Evolutionary conservation across 805 yeast species (phyloP), one percentile per base, ranked within the genome.

Genomic region (Wickerhamiella dianesei): DNA sequence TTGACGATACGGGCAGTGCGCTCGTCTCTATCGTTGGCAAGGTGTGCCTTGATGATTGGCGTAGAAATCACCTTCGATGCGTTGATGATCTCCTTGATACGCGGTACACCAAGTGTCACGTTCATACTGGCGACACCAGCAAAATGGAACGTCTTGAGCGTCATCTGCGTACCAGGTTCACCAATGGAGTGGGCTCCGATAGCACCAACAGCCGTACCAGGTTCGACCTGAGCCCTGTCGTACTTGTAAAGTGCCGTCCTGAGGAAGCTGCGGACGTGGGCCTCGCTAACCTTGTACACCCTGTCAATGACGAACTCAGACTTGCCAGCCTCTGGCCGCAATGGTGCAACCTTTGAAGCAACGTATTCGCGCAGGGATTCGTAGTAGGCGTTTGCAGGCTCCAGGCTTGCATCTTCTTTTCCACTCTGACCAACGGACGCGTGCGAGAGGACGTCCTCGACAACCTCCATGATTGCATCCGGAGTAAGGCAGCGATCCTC

Each of bases 51-150:
- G 61, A 92, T 92, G 61, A 92, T 92, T 1, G 98, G 98, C 5
- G 98, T 92, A 4, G 95, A 85, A 57, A 92, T 92, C 17, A 78
- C 76, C 64, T 92, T 92, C 17, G 96, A 84, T 2, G 98, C 98
- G 64, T 92, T 92, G 64, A 92, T 92, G 64, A 92, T 92, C 71
- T 92, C 98, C 68, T 92, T 92, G 63, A 92, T 89, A 76, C 98
- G 96, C 44, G 98, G 98, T 45, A 92, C 98, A 76, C 98, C 98
- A 56, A 92, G 75, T 0, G 98, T 92, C 54, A 89, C 95, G 70
- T 92, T 92, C 96, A 89, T 92, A 42, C 95, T 83, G 35, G 98
- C 97, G 48, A 92, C 98, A 74, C 98, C 98, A 59, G 98, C 98
- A 74, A 92, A 92, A 73, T 92, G 98, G 85, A 89, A 89, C 50